Evolutionary conservation across 1,284 basidiomycete species (phyloP).

Genomic region (Mycena citricolor): DNA sequence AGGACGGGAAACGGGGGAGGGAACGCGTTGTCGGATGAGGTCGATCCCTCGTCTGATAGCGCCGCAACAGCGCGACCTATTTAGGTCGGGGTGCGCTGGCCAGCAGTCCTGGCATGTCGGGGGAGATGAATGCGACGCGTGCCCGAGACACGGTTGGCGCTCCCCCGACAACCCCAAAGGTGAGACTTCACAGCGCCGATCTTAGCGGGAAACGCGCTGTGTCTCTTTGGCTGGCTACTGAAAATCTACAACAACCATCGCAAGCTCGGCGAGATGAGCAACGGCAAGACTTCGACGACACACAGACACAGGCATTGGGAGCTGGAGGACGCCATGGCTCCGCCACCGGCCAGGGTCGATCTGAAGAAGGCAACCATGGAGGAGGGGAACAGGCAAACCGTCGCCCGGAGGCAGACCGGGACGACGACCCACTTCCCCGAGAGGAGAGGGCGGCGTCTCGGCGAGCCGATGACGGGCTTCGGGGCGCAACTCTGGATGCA

Average conservation of each 20-base stretch:
- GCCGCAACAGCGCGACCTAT: too few relatives aligned
- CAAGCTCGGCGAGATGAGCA: constrained; percentile 2
- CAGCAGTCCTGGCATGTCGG: constrained; percentile 5
- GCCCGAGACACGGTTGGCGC: neutral
- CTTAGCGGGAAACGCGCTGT: constrained; percentile 4
- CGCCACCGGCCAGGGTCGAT: constrained; percentile 1
- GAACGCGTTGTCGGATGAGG: too few relatives aligned
- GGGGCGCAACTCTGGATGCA: neutral
- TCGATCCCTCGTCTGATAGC: too few relatives aligned
- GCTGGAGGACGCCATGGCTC: constrained; percentile 7
- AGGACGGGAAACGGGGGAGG: too few relatives aligned
- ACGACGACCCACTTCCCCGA: neutral
- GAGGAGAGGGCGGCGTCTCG: too few relatives aligned
- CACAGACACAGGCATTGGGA: too few relatives aligned
- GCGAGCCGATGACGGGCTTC: constrained; percentile 5
- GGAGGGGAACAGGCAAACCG: constrained; percentile 10
- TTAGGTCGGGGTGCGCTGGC: too few relatives aligned
- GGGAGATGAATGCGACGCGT: neutral
- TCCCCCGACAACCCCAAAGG: constrained; percentile 1
- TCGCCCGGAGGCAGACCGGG: constrained; percentile 9
- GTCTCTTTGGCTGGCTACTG: constrained; percentile 1
- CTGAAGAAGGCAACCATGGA: constrained; percentile 1
- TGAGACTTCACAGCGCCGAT: constrained; percentile 5
- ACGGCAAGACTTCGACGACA: constrained; percentile 5
- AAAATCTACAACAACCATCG: neutral